Base-by-base conservation (phyloP, 202 grass and related monocot species). In the Setaria viridis region DNA sequence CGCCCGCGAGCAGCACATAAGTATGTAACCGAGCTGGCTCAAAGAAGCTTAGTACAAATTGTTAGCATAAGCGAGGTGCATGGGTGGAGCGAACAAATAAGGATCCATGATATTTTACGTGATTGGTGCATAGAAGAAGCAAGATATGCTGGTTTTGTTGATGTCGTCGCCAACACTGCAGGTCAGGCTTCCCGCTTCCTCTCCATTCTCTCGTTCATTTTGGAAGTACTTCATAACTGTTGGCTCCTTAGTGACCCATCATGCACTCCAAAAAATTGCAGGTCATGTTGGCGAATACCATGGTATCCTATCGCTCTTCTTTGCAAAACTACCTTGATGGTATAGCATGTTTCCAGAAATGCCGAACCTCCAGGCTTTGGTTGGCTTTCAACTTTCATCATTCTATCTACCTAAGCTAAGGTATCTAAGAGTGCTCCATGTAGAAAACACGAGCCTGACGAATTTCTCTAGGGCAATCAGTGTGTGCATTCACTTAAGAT, bases 341-440 rank as follows among this genome's bases (percentile, higher is more conserved):
- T n/a, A n/a, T n/a, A n/a, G n/a, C n/a, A n/a, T n/a, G n/a, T n/a
- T n/a, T n/a, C n/a, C n/a, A n/a, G n/a, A n/a, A n/a, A n/a, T n/a
- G n/a, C n/a, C n/a, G n/a, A n/a, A n/a, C n/a, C n/a, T n/a, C n/a
- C n/a, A n/a, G n/a, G n/a, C n/a, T n/a, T n/a, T n/a, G n/a, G n/a
- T n/a, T n/a, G n/a, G n/a, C n/a, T n/a, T n/a, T n/a, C n/a, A n/a
- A n/a, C n/a, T n/a, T n/a, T n/a, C n/a, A n/a, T n/a, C n/a, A n/a
- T n/a, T n/a, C n/a, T n/a, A n/a, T n/a, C n/a, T 84, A 60, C 32
- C 68, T 41, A 49, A 72, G 39, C 45, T 92, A 9, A 86, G 19
- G 15, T 86, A 58, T 8, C 77, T 89, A 35, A 80, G 90, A 65
- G 90, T 89, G 60, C 87, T 92, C 60, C 74, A 86, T n/a, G 4